Evolutionary conservation across 495 filamentous ascomycete species (phyloP), one percentile per base, ranked within the genome.

Genomic region (Podospora pseudopauciseta): DNA sequence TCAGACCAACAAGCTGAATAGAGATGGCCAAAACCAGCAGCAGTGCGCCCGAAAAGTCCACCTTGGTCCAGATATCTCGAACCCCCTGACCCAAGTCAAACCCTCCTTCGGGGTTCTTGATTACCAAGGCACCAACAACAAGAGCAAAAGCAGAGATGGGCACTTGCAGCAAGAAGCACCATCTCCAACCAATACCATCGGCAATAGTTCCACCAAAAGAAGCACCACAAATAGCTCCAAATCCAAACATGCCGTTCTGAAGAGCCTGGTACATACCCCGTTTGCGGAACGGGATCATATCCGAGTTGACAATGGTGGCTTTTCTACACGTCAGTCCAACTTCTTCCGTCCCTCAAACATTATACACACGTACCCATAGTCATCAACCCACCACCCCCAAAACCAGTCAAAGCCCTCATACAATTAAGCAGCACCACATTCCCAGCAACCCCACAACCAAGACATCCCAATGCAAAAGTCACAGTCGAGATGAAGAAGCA

Each of bases 251-350:
- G 15, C 80, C 86, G 60, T 90, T 90, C 69, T 89, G 87, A 26
- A 86, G 71, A 0, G 86, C 87, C 65, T 90, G 87, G 68, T 89
- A 89, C 85, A 89, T 89, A 0, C 87, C 87, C 13, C 87, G 79
- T 28, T 81, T 82, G n/a, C 82, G 78, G 70, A 89, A 87, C 0
- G 87, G 87, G 53, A 90, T 88, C 71, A 90, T 83, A 71, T 89
- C 87, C 2, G 86, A 88, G 69, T 89, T 89, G 64, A 90, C 82
- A 62, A 89, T 88, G 0, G 88, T 89, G 0, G 87, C 86, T 86
- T 64, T 67, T 5, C 9, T 32, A 30, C 9, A 4, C 5, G 68
- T 68, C 65, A 75, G 66, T 62, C 18, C 18, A 7, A 15, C 7
- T 15, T 23, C 23, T 23, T 23, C 23, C 23, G 23, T 23, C 1